Base-by-base conservation (phyloP, 495 filamentous ascomycete genomes). In the Podospora pseudoanserina region DNA sequence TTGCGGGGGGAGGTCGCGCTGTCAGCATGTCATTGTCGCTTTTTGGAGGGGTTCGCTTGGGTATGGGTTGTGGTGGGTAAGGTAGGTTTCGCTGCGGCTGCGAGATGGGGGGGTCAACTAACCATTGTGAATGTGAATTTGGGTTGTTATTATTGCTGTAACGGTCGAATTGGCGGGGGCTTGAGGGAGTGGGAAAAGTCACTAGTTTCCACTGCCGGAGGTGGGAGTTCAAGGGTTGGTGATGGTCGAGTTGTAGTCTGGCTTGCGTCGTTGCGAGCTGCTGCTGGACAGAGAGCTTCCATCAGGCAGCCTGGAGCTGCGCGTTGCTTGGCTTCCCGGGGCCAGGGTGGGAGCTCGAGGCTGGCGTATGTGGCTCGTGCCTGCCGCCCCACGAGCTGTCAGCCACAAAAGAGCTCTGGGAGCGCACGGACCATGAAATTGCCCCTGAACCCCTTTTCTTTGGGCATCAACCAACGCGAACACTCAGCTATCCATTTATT, bases 281-380 rank as follows among this genome's bases (percentile, higher is more conserved):
- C 69, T 72, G 70, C 67, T 71, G 63, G 67, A 65, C 39, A 18
- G 54, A 60, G 71, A 75, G 74, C 70, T 79, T 73, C 60, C 73
- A 77, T 73, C 72, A 73, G 79, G 79, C 79, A 81, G 75, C 78
- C 71, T 74, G 76, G 72, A 81, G 79, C 79, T 81, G 79, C 79
- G 79, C 74, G 79, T 81, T 78, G 75, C 74, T 70, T 68, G 55
- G 55, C 23, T 58, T 58, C 26, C 23, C n/a, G 5, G 55, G 60
- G 62, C 65, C 64, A 30, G 61, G 57, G 58, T 65, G 65, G 66
- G 20, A 65, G 61, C 65, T 74, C 44, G 49, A 23, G 65, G 65
- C 64, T 49, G 55, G 65, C 67, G 55, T 19, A 62, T 74, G 71
- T 73, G 71, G 71, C 71, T 56, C 28, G 59, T 63, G 68, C 44